These are phyloP conservation scores for Gynostemma pentaphyllum DNA, from an alignment of 306 rosid species.

Conservation along the genomic window DNA sequence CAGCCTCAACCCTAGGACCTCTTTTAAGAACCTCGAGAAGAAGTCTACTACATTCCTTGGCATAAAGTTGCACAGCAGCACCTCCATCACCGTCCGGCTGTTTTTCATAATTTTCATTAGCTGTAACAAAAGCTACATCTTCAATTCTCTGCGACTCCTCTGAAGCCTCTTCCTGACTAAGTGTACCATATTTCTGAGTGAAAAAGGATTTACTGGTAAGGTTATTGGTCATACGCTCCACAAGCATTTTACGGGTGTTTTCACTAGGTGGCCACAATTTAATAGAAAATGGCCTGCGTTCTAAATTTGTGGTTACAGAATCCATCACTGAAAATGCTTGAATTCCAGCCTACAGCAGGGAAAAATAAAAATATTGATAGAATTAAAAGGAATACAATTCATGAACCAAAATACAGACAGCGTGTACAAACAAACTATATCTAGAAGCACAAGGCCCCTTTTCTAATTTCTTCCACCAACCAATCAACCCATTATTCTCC, in stretches of 20 bases:
- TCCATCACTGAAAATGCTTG: constrained; percentile 36
- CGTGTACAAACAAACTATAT: background rate
- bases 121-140: constrained; percentile 59
- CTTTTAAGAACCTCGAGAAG: constrained; percentile 72
- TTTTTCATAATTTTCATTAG: constrained; percentile 48
- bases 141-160: constrained; percentile 73
- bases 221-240: constrained; percentile 77
- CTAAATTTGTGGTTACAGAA: constrained; percentile 23
- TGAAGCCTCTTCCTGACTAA: constrained; percentile 66
- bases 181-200: constrained; percentile 71
- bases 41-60: constrained; percentile 80
- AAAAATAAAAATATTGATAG: background rate
- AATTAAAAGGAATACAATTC: background rate
- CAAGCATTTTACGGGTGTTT: constrained; percentile 78
- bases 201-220: constrained; percentile 59
- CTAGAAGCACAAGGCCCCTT: background rate
- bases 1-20: constrained; percentile 31
- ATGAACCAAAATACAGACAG: background rate
- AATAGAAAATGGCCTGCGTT: constrained; percentile 58
- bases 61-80: constrained; percentile 94
- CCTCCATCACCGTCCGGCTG: constrained; percentile 98
- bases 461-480: background rate
- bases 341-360: constrained; percentile 25
- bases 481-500: background rate
- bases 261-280: constrained; percentile 97